Evolutionary conservation across 306 rosid species (phyloP).

Genomic region (Elaeagnus macrophylla): DNA sequence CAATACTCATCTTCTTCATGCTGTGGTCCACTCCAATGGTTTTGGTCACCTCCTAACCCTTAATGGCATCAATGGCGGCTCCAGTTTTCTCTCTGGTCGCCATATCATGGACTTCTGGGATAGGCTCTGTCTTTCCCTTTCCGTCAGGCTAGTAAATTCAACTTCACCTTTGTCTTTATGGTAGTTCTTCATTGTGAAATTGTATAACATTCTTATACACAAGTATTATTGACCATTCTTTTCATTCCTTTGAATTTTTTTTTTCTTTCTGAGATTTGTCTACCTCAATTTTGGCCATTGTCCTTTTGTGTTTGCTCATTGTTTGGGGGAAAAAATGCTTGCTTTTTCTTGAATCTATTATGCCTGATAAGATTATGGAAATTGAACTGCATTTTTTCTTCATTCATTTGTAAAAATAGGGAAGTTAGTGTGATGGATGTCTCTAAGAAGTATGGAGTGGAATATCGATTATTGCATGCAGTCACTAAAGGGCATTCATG

Average conservation of each 20-base stretch:
- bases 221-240: not conserved
- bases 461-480: constrained; percentile 54
- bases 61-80: constrained; percentile 62
- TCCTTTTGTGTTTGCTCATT: no score
- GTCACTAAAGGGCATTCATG: constrained; percentile 43
- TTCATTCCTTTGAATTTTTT: not conserved
- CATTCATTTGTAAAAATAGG: constrained; percentile 18
- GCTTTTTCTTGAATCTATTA: no score
- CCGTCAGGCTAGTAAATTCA: constrained; percentile 34
- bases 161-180: not conserved
- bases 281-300: not conserved
- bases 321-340: no score
- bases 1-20: constrained; percentile 55
- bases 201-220: not conserved
- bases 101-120: constrained; percentile 65
- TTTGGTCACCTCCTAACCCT: constrained; percentile 61
- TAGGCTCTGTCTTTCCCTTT: constrained; percentile 45
- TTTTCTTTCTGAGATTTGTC: not conserved
- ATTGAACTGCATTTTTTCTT: no score
- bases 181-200: not conserved
- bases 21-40: constrained; percentile 60
- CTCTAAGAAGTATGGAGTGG: constrained; percentile 56
- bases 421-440: constrained; percentile 74
- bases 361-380: no score
- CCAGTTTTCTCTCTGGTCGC: constrained; percentile 40